Evolutionary conservation across 495 filamentous ascomycete species (phyloP), one percentile per base, ranked within the genome.

Genomic region (Penicillium waksmanii): DNA sequence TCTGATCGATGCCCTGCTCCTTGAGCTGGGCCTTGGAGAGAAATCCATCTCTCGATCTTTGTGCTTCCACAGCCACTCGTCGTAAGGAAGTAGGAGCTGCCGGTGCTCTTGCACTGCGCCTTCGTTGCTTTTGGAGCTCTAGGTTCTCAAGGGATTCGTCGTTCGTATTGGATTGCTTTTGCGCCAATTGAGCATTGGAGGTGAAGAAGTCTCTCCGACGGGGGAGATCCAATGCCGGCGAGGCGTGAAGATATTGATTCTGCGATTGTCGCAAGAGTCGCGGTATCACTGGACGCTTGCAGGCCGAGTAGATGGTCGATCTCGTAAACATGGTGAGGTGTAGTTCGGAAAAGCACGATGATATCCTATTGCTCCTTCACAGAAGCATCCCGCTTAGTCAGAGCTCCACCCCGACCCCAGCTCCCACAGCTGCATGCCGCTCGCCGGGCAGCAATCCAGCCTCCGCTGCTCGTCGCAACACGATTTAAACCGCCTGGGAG

Each of bases 51-150:
- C 75, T 81, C 9, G 83, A 84, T 55, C 83, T 76, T 68, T 87
- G 83, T 53, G 84, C 84, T 59, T 85, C 84, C 2, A 84, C 82
- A 12, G 84, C 84, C 18, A 87, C 84, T 58, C 82, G 74, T 27
- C 83, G 75, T 44, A 87, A 58, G 10, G 84, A 87, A 8, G 80
- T 83, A 15, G 81, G 77, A 8, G 79, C 80, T 47, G 83, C 78
- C 5, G 82, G 78, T 10, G 72, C 70, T 58, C 83, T 73, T 15
- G 66, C 60, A 33, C 69, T 61, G 56, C 82, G 79, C 56, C 76
- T 72, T 53, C 79, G 81, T 60, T 77, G 74, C 13, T 73, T 72
- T 53, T 77, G 71, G 11, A 64, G 60, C 19, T 75, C 70, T 34
- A 42, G 15, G 0, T 33, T 25, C 13, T 68, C 70, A 15, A 65